A percentile compares a stretch with the other conserved stretches of the same genome.
Conservation (phyloP, 345 rosid genomes). For the Theobroma cacao region DNA sequence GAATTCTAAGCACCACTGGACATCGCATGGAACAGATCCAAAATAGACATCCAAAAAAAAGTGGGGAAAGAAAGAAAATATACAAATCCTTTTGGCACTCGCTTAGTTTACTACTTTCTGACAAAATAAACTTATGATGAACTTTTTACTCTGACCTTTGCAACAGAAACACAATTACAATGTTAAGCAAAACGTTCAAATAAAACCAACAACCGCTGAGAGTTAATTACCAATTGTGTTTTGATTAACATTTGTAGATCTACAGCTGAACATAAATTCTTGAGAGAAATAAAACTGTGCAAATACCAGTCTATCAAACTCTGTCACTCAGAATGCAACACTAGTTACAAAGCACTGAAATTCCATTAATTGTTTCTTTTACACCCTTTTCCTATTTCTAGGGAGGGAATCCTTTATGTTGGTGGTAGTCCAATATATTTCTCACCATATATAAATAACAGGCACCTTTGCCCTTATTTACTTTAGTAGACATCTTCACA, state of each 20-base stretch:
- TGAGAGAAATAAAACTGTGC: neutral
- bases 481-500: neutral
- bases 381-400: neutral
- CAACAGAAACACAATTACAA: neutral
- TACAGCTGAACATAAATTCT: neutral
- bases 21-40: neutral
- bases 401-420: neutral
- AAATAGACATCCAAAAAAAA: neutral
- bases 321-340: neutral
- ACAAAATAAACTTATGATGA: neutral
- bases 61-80: neutral
- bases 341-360: neutral
- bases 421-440: neutral
- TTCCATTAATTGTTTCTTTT: neutral
- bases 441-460: neutral
- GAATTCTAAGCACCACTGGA: neutral
- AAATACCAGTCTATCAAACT: neutral
- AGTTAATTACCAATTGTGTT: neutral
- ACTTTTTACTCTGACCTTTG: neutral
- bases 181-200: neutral
- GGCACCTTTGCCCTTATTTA: neutral
- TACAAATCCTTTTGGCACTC: neutral
- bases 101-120: neutral
- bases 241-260: neutral
- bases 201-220: neutral